These are phyloP conservation scores for Fabrea salina DNA, from an alignment of 169 alveolate species.

Conservation along the genomic window DNA sequence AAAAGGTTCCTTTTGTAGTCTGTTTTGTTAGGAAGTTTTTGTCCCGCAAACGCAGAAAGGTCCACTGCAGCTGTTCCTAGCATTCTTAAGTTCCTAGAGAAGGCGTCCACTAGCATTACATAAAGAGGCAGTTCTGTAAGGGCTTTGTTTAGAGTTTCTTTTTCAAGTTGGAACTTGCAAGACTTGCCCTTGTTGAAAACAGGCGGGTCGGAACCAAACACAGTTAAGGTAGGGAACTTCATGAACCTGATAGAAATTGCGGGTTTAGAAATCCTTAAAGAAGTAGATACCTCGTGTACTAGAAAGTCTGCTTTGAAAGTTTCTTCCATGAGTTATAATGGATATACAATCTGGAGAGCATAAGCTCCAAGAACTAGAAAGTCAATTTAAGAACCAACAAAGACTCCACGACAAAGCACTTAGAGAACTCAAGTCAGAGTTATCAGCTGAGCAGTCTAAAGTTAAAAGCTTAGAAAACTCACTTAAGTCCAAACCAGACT, in stretches of 20 bases:
- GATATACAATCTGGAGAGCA: no score
- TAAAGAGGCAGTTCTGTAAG: constrained; percentile 7
- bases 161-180: background rate
- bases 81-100: constrained; percentile 14
- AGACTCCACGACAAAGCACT: no score
- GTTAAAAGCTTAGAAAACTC: no score
- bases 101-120: constrained; percentile 27
- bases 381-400: no score
- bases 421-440: no score
- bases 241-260: constrained; percentile 8
- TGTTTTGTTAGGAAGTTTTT: background rate
- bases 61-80: constrained; percentile 28
- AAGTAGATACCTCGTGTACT: background rate
- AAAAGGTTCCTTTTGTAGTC: constrained; percentile 8
- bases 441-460: no score
- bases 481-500: no score
- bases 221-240: constrained; percentile 26
- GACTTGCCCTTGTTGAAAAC: constrained; percentile 22
- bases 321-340: no score
- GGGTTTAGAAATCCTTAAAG: constrained; percentile 3
- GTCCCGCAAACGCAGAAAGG: constrained; percentile 24
- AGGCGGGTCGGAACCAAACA: constrained; percentile 4
- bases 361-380: no score
- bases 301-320: constrained; percentile 4
- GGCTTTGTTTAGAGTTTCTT: background rate